Evolutionary conservation across 805 yeast species (phyloP).

Genomic region (Candida golubevii): DNA sequence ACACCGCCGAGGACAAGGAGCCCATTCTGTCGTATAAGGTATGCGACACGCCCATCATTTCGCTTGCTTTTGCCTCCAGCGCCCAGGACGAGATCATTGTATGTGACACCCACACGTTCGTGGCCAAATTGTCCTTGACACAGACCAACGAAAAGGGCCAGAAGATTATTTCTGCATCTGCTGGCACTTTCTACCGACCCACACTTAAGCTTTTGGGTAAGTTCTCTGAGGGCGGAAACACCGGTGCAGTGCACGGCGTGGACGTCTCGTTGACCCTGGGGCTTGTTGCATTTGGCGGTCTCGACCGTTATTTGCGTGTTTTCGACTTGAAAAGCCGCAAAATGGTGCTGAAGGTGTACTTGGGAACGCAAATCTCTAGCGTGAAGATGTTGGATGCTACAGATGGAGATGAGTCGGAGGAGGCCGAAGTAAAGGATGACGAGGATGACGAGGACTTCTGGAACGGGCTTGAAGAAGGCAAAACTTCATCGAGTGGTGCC

Average conservation of each 20-base stretch:
- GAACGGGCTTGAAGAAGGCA: slow-evolving; percentile 32
- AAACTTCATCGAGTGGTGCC: slow-evolving; percentile 17
- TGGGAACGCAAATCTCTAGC: slow-evolving; percentile 65
- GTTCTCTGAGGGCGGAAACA: slow-evolving; percentile 44
- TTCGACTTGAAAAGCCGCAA: slow-evolving; percentile 60
- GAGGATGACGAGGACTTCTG: slow-evolving; percentile 31
- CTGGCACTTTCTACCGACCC: slow-evolving; percentile 43
- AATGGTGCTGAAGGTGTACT: slow-evolving; percentile 63
- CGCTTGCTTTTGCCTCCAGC: slow-evolving; percentile 33
- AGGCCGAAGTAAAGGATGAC: slow-evolving; percentile 24
- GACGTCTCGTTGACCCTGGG: slow-evolving; percentile 35
- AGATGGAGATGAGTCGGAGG: slow-evolving; percentile 32
- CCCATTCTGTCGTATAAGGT: slow-evolving; percentile 59
- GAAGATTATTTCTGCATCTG: slow-evolving; percentile 38
- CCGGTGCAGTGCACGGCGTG: slow-evolving; percentile 75
- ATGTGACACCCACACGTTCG: slow-evolving; percentile 68
- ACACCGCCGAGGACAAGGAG: slow-evolving; percentile 60
- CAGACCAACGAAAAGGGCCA: slow-evolving; percentile 34
- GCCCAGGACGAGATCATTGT: slow-evolving; percentile 45
- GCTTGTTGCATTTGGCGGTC: slow-evolving; percentile 70
- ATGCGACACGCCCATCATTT: slow-evolving; percentile 50
- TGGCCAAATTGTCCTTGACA: slow-evolving; percentile 47
- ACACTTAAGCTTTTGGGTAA: slow-evolving; percentile 60
- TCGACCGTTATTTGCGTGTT: slow-evolving; percentile 82
- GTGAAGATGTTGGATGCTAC: slow-evolving; percentile 46